Evolutionary conservation across 352 stramenopile species (phyloP).

Genomic region (Pythium grandisporangium): DNA sequence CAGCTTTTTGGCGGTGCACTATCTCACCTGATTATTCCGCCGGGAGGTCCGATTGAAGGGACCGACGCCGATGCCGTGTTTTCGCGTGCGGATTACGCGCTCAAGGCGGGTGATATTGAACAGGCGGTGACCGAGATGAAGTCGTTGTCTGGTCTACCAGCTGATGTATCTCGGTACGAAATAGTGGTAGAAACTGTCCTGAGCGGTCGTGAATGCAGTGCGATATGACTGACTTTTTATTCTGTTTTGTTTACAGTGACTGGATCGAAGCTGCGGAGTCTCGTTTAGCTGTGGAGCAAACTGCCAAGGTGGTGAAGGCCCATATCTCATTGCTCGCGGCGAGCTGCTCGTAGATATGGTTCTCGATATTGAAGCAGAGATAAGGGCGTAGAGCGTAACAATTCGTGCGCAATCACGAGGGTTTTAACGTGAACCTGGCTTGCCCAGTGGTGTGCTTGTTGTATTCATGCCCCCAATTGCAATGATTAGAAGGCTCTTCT

Average conservation of each 20-base stretch:
- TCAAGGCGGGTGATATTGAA: constrained; percentile 78
- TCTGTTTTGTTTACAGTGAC: constrained; percentile 18
- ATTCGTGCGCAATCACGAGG: too few relatives aligned
- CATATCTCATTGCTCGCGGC: constrained; percentile 70
- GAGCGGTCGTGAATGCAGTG: neutral
- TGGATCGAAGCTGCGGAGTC: constrained; percentile 69
- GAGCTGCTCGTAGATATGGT: constrained; percentile 54
- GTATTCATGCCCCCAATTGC: too few relatives aligned
- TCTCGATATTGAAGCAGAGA: too few relatives aligned
- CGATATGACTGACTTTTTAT: neutral
- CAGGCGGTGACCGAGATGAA: constrained; percentile 64
- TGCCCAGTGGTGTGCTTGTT: too few relatives aligned
- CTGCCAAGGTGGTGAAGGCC: constrained; percentile 75
- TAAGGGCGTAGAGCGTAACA: too few relatives aligned
- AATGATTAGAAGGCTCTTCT: too few relatives aligned
- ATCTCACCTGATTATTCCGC: constrained; percentile 69
- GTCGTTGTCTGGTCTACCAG: constrained; percentile 45
- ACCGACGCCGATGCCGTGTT: constrained; percentile 63
- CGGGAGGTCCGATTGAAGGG: constrained; percentile 66
- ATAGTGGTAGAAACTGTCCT: constrained; percentile 1
- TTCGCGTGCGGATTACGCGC: constrained; percentile 71
- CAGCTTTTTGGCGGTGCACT: constrained; percentile 64
- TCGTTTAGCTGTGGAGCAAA: constrained; percentile 73
- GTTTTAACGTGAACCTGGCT: too few relatives aligned
- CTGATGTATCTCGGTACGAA: constrained; percentile 56